phyloP scores from a whole-genome alignment of 2,329 filamentous ascomycete genomes.

The Pseudomassariella vexata region DNA sequence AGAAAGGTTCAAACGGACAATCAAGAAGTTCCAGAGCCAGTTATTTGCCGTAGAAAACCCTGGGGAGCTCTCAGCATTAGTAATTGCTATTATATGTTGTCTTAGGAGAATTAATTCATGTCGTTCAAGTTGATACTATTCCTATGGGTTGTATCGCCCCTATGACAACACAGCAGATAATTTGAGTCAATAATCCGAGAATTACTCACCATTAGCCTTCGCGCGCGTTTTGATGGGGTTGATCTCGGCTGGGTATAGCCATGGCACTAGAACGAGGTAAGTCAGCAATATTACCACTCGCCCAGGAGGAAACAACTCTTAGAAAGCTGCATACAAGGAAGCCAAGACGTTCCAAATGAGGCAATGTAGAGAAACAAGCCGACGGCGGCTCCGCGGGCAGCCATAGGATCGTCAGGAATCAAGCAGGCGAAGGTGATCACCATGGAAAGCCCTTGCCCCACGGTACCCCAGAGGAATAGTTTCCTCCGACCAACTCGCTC shows the following conservation, averaged over 20 bases:
- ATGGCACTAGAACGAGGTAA: too few species aligned
- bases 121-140: too few species aligned
- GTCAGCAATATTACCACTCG: neutral
- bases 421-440: constrained; percentile 56
- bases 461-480: constrained; percentile 37
- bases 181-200: constrained; percentile 32
- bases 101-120: constrained; percentile 31
- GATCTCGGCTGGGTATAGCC: constrained; percentile 51
- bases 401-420: constrained; percentile 54
- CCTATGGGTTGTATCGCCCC: too few species aligned
- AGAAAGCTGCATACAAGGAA: constrained; percentile 44
- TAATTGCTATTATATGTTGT: neutral
- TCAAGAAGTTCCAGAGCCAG: constrained; percentile 47
- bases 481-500: constrained; percentile 40
- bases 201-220: constrained; percentile 38
- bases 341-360: constrained; percentile 61
- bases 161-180: constrained; percentile 36
- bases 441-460: constrained; percentile 49
- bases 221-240: constrained; percentile 42
- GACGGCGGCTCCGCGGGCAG: constrained; percentile 63
- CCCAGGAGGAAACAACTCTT: neutral
- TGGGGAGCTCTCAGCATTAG: constrained; percentile 8
- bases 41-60: too few species aligned
- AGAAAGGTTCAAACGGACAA: too few species aligned
- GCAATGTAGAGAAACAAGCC: constrained; percentile 65